phyloP scores from a whole-genome alignment of 768 basidiomycete genomes.

The Kwoniella pini region DNA sequence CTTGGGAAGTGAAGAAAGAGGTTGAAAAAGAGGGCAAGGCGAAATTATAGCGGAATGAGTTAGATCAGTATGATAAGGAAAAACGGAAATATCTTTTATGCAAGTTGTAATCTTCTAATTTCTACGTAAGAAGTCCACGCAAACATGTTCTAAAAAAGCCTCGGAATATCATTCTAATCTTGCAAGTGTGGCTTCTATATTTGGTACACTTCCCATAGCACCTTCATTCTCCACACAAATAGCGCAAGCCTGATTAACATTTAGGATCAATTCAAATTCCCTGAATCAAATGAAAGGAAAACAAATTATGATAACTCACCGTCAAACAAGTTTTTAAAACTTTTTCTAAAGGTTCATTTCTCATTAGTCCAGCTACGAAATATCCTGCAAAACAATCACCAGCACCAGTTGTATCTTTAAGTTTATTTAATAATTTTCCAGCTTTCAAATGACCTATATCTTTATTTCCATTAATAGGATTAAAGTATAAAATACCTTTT shows the following conservation, averaged over 20 bases:
- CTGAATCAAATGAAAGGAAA: not conserved
- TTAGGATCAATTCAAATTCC: not conserved
- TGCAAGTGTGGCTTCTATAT: not conserved
- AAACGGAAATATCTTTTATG: not conserved
- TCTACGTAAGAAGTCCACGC: no score
- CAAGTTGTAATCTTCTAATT: not conserved
- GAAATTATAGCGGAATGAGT: no score
- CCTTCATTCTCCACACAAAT: slow-evolving; percentile 53
- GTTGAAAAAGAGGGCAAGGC: slow-evolving; percentile 29
- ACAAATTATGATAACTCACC: slow-evolving; percentile 26
- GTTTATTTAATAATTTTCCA: slow-evolving; percentile 33
- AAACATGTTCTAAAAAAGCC: no score
- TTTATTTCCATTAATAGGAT: not conserved
- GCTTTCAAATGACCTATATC: slow-evolving; percentile 37
- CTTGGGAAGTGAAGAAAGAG: slow-evolving; percentile 58
- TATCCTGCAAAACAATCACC: slow-evolving; percentile 55
- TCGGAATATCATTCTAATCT: not conserved
- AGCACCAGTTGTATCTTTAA: slow-evolving; percentile 54
- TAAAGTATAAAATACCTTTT: slow-evolving; percentile 38
- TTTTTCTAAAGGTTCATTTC: slow-evolving; percentile 27
- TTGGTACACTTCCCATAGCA: slow-evolving; percentile 47
- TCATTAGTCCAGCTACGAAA: slow-evolving; percentile 51
- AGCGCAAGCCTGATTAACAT: slow-evolving; percentile 44
- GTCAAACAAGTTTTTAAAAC: slow-evolving; percentile 44
- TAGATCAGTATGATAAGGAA: no score